Percentiles rank a stretch among this genome's conserved stretches.
phyloP scores from a whole-genome alignment of 768 basidiomycete genomes.

The Hypsizygus marmoreus region DNA sequence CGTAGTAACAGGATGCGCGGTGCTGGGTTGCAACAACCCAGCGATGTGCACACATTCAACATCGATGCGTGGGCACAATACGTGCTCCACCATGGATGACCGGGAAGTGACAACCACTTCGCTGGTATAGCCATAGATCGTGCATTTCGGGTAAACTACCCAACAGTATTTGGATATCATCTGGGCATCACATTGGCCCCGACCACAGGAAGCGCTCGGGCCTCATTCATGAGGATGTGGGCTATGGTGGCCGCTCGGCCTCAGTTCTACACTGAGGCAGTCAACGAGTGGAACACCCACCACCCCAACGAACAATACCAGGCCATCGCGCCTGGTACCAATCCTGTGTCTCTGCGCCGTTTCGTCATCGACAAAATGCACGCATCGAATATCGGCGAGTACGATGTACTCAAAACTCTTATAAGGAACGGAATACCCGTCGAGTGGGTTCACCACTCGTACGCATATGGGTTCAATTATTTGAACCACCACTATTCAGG shows the following conservation, averaged over 20 bases:
- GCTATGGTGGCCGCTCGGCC: no score
- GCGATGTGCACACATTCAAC: background rate
- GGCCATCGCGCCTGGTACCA: no score
- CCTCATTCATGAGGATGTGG: background rate
- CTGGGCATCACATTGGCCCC: background rate
- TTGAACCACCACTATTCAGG: background rate
- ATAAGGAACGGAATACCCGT: background rate
- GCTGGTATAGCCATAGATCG: background rate
- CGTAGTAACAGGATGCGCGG: background rate
- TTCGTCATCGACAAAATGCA: no score
- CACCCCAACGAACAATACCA: no score
- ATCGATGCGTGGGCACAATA: slow-evolving; percentile 2
- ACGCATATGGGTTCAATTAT: background rate
- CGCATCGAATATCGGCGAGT: no score
- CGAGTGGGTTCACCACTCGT: background rate
- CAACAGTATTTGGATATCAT: background rate
- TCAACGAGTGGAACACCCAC: no score
- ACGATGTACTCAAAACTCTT: no score
- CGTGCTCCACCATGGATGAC: background rate
- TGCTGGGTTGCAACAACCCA: background rate
- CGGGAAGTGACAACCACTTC: background rate
- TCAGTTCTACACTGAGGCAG: no score
- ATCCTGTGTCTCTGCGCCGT: no score
- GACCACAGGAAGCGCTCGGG: no score
- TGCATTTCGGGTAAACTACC: background rate